A percentile compares a stretch with the other conserved stretches of the same genome.
Conservation (phyloP, 2,329 filamentous ascomycete species). For the Ceratocystis ficicola region DNA sequence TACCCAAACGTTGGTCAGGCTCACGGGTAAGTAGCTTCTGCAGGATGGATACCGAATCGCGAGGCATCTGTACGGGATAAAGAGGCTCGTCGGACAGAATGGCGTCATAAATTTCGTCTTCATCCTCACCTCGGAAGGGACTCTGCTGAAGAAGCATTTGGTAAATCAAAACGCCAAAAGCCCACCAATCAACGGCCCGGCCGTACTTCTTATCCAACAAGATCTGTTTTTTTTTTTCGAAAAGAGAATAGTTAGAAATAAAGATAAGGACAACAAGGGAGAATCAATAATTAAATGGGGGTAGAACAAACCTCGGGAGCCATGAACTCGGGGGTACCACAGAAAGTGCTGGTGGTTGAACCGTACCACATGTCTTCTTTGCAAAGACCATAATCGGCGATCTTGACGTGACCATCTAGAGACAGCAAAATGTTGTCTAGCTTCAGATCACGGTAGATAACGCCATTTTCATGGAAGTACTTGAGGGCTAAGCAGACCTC, state of each 20-base stretch:
- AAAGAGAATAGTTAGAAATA: constrained; percentile 27
- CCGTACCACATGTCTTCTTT: constrained; percentile 99
- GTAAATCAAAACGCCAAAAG: constrained; percentile 96
- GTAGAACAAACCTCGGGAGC: constrained; percentile 62
- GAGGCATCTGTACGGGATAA: constrained; percentile 97
- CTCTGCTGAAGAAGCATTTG: constrained; percentile 99
- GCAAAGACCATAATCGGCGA: constrained; percentile 95
- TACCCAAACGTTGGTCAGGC: constrained; percentile 82
- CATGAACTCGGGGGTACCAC: constrained; percentile 99
- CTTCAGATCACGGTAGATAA: constrained; percentile 97
- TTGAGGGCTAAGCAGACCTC: constrained; percentile 95
- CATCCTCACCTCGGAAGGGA: constrained; percentile 95
- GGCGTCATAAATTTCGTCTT: constrained; percentile 98
- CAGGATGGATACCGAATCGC: constrained; percentile 92
- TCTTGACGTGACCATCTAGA: constrained; percentile 94
- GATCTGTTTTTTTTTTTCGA: constrained; percentile 45
- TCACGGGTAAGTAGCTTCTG: constrained; percentile 95
- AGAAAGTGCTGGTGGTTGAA: constrained; percentile 93
- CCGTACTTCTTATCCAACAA: constrained; percentile 97
- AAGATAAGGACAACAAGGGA: background rate
- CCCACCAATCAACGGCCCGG: constrained; percentile 97
- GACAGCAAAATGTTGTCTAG: constrained; percentile 85
- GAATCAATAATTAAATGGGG: background rate
- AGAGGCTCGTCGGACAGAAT: constrained; percentile 95
- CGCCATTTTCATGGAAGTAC: constrained; percentile 98